Percentiles rank a stretch among this genome's conserved stretches.
Evolutionary conservation across 768 basidiomycete genomes (phyloP).

Genomic region (Tulasnella sp.): DNA sequence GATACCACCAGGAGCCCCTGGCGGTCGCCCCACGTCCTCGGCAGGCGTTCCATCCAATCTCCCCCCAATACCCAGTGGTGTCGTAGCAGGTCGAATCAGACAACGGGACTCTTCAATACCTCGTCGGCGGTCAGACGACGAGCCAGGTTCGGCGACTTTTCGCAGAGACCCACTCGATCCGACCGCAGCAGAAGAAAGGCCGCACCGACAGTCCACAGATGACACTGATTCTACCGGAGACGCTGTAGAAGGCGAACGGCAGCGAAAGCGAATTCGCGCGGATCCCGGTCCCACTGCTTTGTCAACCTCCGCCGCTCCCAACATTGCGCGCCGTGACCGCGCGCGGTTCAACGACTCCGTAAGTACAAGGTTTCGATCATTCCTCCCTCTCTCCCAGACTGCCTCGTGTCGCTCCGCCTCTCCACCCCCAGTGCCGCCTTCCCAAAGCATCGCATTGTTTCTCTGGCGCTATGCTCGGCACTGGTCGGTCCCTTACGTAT

Average conservation of each 20-base stretch:
- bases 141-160: not conserved
- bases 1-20: constrained; percentile 13
- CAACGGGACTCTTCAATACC: constrained; percentile 2
- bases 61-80: constrained; percentile 13
- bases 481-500: not conserved
- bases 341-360: constrained; percentile 20
- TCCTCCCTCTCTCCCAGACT: not conserved
- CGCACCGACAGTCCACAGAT: not conserved
- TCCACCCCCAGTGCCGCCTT: not conserved
- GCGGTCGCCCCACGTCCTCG: constrained; percentile 1
- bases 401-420: constrained; percentile 6
- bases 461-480: not conserved
- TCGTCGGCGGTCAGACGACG: constrained; percentile 1
- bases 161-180: constrained; percentile 2
- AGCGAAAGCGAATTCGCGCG: constrained; percentile 6
- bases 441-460: not conserved
- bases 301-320: not conserved
- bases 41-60: constrained; percentile 9
- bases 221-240: constrained; percentile 2
- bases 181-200: constrained; percentile 1
- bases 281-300: constrained; percentile 4
- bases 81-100: constrained; percentile 5
- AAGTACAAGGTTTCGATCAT: not conserved
- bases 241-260: constrained; percentile 1
- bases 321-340: constrained; percentile 13